Evolutionary conservation across 192 early-diverging fungal genomes (phyloP), one percentile per base, ranked within the genome.

Genomic region (Mortierella alpina): DNA sequence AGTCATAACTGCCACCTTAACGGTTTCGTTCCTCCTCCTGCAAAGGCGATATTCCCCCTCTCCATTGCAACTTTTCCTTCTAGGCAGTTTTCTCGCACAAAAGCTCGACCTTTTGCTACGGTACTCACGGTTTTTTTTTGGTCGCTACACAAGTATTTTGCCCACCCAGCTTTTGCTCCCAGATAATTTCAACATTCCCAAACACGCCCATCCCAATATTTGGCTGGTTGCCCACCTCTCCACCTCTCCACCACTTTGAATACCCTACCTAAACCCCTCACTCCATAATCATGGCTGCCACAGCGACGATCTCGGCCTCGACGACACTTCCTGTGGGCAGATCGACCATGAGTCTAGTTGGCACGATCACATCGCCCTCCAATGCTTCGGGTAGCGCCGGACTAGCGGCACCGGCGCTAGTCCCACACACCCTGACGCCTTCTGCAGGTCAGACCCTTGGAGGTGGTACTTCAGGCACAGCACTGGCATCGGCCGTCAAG

Each of bases 281-380:
- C 17, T 45, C 13, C 61, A 73, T n/a, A 41, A 71, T 68, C 59
- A 80, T 80, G 77, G 77, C 77, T 72, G 57, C 77, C 77, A 80
- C 77, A 72, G 70, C 77, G 66, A 80, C 77, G 64, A 80, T 72
- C 60, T 80, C 77, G 70, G 17, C 77, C 54, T 63, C 77, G 61
- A 80, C 64, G 60, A 64, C 65, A 51, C 52, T 49, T 52, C 64
- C 76, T 79, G 76, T 79, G 56, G 69, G 70, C 77, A 80, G 70
- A 80, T 80, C 77, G 54, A 72, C 75, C 57, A 70, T 80, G 77
- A 80, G 53, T 70, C 70, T 80, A 31, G 70, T 80, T 47, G 70
- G 77, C 23, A 59, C 77, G 15, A 41, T 66, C 45, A 71, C 31
- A 31, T 31, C 31, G 63, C 45, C 64, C 55, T 49, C 66, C 66